Evolutionary conservation across 768 basidiomycete genomes (phyloP).

Genomic region (Pilatotrama ljubarskyi): DNA sequence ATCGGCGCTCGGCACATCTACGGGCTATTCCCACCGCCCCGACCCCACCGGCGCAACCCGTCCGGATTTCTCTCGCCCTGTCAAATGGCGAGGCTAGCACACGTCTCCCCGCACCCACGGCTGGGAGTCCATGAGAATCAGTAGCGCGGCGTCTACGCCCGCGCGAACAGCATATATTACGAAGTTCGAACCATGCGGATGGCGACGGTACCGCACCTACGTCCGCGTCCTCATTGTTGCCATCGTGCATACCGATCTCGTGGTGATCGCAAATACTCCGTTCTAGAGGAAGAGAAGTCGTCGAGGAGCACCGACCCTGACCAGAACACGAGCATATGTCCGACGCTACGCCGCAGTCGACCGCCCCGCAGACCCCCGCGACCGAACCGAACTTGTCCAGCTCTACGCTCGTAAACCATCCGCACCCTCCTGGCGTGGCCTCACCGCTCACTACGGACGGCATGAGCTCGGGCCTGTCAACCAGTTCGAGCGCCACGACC

Average conservation of each 20-base stretch:
- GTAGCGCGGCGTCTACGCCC: neutral
- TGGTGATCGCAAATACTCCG: no score
- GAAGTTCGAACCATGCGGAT: neutral
- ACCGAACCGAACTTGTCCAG: constrained; percentile 21
- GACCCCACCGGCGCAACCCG: neutral
- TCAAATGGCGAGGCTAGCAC: neutral
- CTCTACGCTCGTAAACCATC: constrained; percentile 23
- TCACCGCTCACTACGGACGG: neutral
- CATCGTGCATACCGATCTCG: no score
- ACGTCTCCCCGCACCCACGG: no score
- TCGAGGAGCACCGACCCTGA: no score
- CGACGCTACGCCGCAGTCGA: neutral
- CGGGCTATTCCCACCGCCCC: neutral
- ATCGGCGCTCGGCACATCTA: constrained; percentile 8
- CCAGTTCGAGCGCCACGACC: neutral
- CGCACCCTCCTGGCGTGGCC: neutral
- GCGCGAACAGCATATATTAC: neutral
- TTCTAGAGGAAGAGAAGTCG: no score
- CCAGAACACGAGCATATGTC: neutral
- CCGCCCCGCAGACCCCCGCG: constrained; percentile 25
- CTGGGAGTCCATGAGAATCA: neutral
- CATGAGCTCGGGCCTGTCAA: neutral
- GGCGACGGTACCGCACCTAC: neutral
- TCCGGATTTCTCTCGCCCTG: constrained; percentile 10
- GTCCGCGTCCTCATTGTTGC: no score